Evolutionary conservation across 768 basidiomycete genomes (phyloP).

Genomic region (Filobasidium floriforme): DNA sequence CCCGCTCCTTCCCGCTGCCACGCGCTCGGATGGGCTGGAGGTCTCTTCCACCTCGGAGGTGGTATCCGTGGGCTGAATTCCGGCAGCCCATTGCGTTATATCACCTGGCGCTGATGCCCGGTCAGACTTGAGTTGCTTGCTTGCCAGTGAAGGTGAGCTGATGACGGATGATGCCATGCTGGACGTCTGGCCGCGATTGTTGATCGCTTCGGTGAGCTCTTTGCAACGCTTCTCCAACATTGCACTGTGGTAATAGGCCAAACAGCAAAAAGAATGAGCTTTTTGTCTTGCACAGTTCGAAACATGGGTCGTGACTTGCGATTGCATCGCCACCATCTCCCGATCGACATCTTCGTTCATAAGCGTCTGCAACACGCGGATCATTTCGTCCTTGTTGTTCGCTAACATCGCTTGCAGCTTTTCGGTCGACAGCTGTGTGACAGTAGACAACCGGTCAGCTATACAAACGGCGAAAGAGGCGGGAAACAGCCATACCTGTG

Average conservation of each 20-base stretch:
- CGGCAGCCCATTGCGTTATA: constrained; percentile 1
- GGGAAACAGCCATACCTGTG: neutral
- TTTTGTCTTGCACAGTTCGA: neutral
- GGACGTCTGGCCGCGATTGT: neutral
- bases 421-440: neutral
- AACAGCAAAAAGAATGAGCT: neutral
- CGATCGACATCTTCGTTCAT: constrained; percentile 6
- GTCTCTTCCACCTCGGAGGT: neutral
- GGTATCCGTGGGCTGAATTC: neutral
- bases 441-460: no score
- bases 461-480: no score
- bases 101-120: neutral
- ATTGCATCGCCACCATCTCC: constrained; percentile 30
- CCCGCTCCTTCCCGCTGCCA: neutral
- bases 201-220: constrained; percentile 25
- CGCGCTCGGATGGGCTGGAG: constrained; percentile 1
- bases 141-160: neutral
- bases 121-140: neutral
- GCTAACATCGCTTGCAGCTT: constrained; percentile 9
- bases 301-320: constrained; percentile 21
- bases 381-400: constrained; percentile 8
- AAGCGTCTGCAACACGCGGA: neutral
- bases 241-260: neutral
- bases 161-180: neutral
- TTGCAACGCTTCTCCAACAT: constrained; percentile 25